These are phyloP conservation scores for Boletus fagicola DNA, from an alignment of 768 basidiomycete genomes.

Conservation along the genomic window DNA sequence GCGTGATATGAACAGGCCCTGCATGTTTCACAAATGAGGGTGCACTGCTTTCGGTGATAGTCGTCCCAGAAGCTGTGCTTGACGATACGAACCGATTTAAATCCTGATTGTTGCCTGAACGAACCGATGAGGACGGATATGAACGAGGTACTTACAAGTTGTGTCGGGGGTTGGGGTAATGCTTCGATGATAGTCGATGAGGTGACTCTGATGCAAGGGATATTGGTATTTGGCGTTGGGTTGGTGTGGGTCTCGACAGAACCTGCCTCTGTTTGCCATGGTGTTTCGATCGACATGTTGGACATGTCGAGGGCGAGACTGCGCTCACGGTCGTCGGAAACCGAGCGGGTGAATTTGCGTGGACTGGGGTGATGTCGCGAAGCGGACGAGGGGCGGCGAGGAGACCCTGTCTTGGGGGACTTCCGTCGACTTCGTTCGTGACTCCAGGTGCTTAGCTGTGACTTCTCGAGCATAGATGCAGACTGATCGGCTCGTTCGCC, in stretches of 20 bases:
- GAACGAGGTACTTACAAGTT: conserved; percentile 30
- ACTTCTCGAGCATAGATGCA: conserved; percentile 17
- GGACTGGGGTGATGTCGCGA: conserved; percentile 44
- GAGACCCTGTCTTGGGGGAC: conserved; percentile 25
- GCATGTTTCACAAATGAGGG: conserved; percentile 84
- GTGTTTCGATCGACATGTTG: conserved; percentile 43
- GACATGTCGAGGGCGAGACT: conserved; percentile 42
- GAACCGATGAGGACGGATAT: conserved; percentile 53
- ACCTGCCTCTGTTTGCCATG: conserved; percentile 30
- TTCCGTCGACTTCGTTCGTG: conserved; percentile 29
- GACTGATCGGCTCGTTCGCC: conserved; percentile 15
- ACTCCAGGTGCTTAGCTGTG: conserved; percentile 22
- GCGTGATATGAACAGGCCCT: conserved; percentile 74
- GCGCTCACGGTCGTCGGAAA: conserved; percentile 42
- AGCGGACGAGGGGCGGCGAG: conserved; percentile 35
- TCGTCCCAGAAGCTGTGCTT: conserved; percentile 76
- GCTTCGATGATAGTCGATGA: conserved; percentile 29
- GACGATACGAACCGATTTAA: conserved; percentile 88
- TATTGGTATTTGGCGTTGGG: conserved; percentile 6
- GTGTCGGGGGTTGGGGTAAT: conserved; percentile 34
- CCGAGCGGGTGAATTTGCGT: conserved; percentile 39
- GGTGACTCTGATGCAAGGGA: conserved; percentile 31
- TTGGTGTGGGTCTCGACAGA: conserved; percentile 11
- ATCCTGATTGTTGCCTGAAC: conserved; percentile 59
- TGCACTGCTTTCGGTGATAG: conserved; percentile 66